Evolutionary conservation across 768 basidiomycete genomes (phyloP), one percentile per base, ranked within the genome.

Genomic region (Mycena metata): DNA sequence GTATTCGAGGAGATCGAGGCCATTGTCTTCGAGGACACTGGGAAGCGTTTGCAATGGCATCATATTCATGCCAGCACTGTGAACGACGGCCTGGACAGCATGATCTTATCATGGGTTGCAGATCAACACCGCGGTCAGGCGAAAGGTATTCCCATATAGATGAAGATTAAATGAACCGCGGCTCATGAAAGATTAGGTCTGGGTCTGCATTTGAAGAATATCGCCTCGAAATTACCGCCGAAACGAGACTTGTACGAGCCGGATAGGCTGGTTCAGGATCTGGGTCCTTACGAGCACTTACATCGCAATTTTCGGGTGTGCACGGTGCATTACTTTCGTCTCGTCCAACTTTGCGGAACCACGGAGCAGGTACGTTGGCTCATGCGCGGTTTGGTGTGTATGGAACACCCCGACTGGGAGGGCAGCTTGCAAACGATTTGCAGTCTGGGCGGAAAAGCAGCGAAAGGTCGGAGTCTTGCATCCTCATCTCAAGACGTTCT

Each of bases 101-200:
- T 67, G 64, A 74, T 77, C 3, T 64, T 76, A 1, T 73, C 73
- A 3, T 63, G 68, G 54, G 52, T 60, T 16, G 72, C 49, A 4
- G 70, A 77, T 54, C 76, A 77, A 55, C 75, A 76, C 36, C n/a
- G 59, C 0, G 73, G 73, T 5, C 73, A 69, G 49, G 72, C 70
- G 17, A 71, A 67, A 50, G 69, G 72, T 69, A n/a, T 35, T 26
- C n/a, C 24, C 6, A n/a, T 33, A 15, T 15, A 26, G 23, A n/a
- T n/a, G n/a, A 51, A 24, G 2, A 11, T 17, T 11, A 49, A 49
- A 49, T 21, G 47, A 15, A 15, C 15, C 19, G 30, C 11, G 10
- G n/a, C 24, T 46, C 17, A 30, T 17, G 13, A 67, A 39, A 69
- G 69, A 69, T 17, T 39, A 76, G 76, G 73, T 43, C 51, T 78